Percentiles rank a stretch among this genome's conserved stretches.
These are phyloP conservation scores for Somion occarium DNA, from an alignment of 1,284 basidiomycete genomes.

Conservation along the genomic window DNA sequence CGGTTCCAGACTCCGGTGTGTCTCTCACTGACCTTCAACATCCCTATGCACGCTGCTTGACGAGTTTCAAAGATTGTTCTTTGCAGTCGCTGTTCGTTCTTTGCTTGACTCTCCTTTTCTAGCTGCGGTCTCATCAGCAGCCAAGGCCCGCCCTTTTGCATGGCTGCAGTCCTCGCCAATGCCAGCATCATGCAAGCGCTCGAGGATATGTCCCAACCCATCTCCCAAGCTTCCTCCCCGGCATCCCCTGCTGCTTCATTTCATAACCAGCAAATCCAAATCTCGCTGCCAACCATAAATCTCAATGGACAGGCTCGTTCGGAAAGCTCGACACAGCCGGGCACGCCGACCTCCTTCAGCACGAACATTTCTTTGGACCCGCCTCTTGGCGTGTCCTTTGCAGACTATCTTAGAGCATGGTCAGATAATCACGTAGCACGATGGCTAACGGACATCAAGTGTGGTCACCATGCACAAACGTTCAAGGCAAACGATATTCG, in stretches of 20 bases:
- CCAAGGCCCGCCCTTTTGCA: neutral
- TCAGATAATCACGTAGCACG: slow-evolving; percentile 61
- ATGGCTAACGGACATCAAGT: slow-evolving; percentile 73
- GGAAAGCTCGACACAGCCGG: slow-evolving; percentile 30
- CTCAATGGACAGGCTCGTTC: slow-evolving; percentile 19
- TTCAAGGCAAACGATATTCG: slow-evolving; percentile 87
- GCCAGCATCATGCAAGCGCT: slow-evolving; percentile 6
- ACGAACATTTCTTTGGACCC: slow-evolving; percentile 43
- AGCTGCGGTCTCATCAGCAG: too few species aligned
- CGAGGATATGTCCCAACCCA: slow-evolving; percentile 33
- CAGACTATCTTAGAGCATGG: slow-evolving; percentile 66
- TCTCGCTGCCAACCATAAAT: slow-evolving; percentile 20
- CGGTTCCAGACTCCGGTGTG: neutral
- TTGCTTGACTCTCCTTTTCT: too few species aligned
- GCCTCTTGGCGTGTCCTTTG: slow-evolving; percentile 51
- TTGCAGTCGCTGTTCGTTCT: neutral
- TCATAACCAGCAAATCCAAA: slow-evolving; percentile 29
- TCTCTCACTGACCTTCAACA: neutral
- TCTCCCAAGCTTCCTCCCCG: slow-evolving; percentile 48
- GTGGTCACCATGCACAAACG: slow-evolving; percentile 58
- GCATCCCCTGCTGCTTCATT: slow-evolving; percentile 43
- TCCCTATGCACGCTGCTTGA: neutral
- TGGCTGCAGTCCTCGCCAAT: neutral
- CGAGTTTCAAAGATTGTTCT: too few species aligned
- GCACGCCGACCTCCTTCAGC: slow-evolving; percentile 32